Evolutionary conservation across 2,329 filamentous ascomycete genomes (phyloP), one percentile per base, ranked within the genome.

Genomic region (Aureobasidium mangrovei): DNA sequence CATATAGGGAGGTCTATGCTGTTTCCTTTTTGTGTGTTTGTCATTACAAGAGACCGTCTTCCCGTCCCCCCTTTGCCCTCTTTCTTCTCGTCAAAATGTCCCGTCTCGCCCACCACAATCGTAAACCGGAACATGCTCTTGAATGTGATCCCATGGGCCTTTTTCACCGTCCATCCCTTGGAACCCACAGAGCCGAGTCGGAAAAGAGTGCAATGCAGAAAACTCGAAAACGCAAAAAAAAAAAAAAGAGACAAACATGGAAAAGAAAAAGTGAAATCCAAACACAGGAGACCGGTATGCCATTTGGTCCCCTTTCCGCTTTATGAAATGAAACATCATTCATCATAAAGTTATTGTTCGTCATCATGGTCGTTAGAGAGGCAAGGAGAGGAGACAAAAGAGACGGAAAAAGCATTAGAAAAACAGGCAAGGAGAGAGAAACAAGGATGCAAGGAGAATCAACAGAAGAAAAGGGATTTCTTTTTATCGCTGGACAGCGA

Each of bases 311-410:
- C 35, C 53, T 3, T 42, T 43, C 53, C 53, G 44, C 53, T 54
- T 48, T 54, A 54, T 54, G 53, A 46, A 54, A 48, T 54, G 53
- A 44, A 53, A 38, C 49, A 54, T 54, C 53, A 54, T 54, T 54
- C 43, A 48, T 54, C 53, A 46, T 54, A 46, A 54, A 47, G 43
- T 54, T 54, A 54, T 38, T 54, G 53, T 48, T 53, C 53, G 46
- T 55, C 54, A 51, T 55, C 54, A 55, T 47, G 47, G 54, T 55
- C 54, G 46, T 55, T 48, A 55, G 45, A 42, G 39, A 45, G 49
- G 39, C 33, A 38, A 41, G 36, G 47, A 42, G 29, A 51, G 32
- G 31, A 31, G 41, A 27, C 24, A 45, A 53, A 53, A 51, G 38
- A 42, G 29, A 18, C n/a, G 27, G 8, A 33, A 42, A 28, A n/a